A percentile compares a stretch with the other conserved stretches of the same genome.
Conservation (phyloP, 352 stramenopile species). For the Pseudoperonospora humuli region DNA sequence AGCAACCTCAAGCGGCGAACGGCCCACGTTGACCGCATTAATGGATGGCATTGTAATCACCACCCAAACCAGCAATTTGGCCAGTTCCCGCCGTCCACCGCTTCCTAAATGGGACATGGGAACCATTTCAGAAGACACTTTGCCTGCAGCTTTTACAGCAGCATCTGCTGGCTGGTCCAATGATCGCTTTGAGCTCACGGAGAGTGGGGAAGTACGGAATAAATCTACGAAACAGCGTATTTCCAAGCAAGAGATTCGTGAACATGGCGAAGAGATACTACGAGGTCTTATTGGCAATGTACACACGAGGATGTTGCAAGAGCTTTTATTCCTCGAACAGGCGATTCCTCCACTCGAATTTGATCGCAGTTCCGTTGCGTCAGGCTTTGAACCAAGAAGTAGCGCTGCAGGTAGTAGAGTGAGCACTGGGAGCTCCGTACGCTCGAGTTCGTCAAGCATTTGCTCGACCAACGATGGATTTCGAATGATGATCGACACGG, state of each 20-base stretch:
- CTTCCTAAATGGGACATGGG: slow-evolving; percentile 55
- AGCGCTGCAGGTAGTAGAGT: slow-evolving; percentile 24
- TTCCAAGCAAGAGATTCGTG: slow-evolving; percentile 60
- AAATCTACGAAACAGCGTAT: slow-evolving; percentile 39
- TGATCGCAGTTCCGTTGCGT: slow-evolving; percentile 38
- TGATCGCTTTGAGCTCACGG: slow-evolving; percentile 50
- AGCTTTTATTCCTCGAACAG: slow-evolving; percentile 74
- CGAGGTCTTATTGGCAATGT: slow-evolving; percentile 62
- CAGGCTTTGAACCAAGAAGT: slow-evolving; percentile 31
- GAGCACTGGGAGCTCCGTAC: slow-evolving; percentile 31
- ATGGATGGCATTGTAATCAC: slow-evolving; percentile 36
- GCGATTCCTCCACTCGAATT: slow-evolving; percentile 69
- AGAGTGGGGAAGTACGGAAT: slow-evolving; percentile 47
- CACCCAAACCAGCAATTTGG: slow-evolving; percentile 10
- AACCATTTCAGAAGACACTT: slow-evolving; percentile 64
- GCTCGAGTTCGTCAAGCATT: slow-evolving; percentile 71
- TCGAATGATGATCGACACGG: slow-evolving; percentile 75
- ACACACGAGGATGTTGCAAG: slow-evolving; percentile 70
- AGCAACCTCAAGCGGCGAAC: not conserved
- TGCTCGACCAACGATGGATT: slow-evolving; percentile 76
- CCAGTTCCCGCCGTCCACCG: slow-evolving; percentile 13
- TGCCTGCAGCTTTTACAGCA: slow-evolving; percentile 34
- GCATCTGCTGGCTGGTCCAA: slow-evolving; percentile 44
- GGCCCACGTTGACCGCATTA: slow-evolving; percentile 26
- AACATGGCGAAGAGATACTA: slow-evolving; percentile 66